Conservation (phyloP, 441 rosid genomes). For the Populus hybrid region DNA sequence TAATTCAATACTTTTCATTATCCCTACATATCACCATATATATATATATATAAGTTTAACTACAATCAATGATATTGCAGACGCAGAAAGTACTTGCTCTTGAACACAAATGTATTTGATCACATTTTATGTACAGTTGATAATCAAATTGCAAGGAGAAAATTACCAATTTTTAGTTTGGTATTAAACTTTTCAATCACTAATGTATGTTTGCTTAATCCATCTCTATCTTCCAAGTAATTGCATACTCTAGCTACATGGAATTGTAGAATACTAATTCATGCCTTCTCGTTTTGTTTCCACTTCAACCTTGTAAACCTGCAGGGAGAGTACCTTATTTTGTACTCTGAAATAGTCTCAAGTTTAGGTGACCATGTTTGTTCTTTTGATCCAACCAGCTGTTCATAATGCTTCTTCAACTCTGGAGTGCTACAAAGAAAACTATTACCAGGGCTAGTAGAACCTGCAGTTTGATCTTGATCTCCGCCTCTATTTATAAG, state of each 20-base stretch:
- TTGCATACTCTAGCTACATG: neutral
- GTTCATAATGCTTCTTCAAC: conserved; percentile 78
- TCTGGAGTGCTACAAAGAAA: conserved; percentile 86
- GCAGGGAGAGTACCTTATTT: conserved; percentile 66
- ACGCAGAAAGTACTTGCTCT: neutral
- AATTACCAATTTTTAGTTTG: neutral
- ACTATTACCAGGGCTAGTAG: conserved; percentile 9
- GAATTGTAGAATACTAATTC: neutral
- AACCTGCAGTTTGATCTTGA: conserved; percentile 3
- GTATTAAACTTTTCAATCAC: neutral
- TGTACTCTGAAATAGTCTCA: conserved; percentile 72
- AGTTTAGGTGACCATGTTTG: conserved; percentile 87
- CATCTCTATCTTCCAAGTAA: neutral
- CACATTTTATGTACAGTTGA: neutral
- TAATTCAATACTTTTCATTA: neutral
- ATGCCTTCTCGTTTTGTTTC: conserved; percentile 39
- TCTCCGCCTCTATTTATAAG: conserved; percentile 33
- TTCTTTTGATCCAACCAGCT: conserved; percentile 63
- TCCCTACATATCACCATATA: neutral
- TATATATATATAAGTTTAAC: no score
- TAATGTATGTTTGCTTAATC: neutral
- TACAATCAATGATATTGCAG: neutral
- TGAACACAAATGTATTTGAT: neutral
- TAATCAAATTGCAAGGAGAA: neutral
- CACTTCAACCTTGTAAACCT: conserved; percentile 52